Conservation (phyloP, 768 basidiomycete species). For the Stropharia rugosoannulata region DNA sequence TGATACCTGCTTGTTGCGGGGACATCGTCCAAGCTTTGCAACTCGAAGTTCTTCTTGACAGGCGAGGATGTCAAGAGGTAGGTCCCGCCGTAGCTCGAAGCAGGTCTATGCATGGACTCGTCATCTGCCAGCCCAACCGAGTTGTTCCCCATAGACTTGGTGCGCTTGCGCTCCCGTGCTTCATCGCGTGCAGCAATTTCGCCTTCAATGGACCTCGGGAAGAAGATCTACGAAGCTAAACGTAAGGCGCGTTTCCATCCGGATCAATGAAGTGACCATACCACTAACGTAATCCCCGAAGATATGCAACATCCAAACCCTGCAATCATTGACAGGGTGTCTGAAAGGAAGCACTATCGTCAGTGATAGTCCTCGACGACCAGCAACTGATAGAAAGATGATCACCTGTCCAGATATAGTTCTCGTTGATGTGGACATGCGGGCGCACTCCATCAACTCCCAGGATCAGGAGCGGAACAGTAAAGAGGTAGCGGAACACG, state of each 20-base stretch:
- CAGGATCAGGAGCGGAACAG: conserved; percentile 61
- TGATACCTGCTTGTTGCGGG: conserved; percentile 11
- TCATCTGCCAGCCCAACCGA: conserved; percentile 22
- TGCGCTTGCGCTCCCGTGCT: conserved; percentile 37
- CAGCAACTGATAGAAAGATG: neutral
- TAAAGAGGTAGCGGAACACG: conserved; percentile 72
- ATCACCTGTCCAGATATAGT: conserved; percentile 50
- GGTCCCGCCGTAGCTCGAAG: conserved; percentile 21
- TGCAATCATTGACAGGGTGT: conserved; percentile 57
- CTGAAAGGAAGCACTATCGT: conserved; percentile 29
- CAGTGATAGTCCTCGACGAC: neutral
- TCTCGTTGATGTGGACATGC: conserved; percentile 65
- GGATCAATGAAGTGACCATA: conserved; percentile 25
- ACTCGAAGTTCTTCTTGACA: conserved; percentile 23
- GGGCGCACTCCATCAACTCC: conserved; percentile 67
- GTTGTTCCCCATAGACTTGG: conserved; percentile 22
- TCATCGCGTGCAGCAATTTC: conserved; percentile 59
- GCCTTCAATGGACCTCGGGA: conserved; percentile 72
- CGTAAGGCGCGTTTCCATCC: neutral
- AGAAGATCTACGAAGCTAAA: conserved; percentile 63
- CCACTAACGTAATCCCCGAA: conserved; percentile 73
- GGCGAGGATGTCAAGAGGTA: conserved; percentile 37
- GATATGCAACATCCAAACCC: conserved; percentile 65
- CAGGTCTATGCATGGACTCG: conserved; percentile 20
- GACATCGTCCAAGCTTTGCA: conserved; percentile 19